Percentiles rank a stretch among this genome's conserved stretches.
These are phyloP conservation scores for Rhynchospora pubera DNA, from an alignment of 176 grass and related monocot genomes.

Conservation along the genomic window DNA sequence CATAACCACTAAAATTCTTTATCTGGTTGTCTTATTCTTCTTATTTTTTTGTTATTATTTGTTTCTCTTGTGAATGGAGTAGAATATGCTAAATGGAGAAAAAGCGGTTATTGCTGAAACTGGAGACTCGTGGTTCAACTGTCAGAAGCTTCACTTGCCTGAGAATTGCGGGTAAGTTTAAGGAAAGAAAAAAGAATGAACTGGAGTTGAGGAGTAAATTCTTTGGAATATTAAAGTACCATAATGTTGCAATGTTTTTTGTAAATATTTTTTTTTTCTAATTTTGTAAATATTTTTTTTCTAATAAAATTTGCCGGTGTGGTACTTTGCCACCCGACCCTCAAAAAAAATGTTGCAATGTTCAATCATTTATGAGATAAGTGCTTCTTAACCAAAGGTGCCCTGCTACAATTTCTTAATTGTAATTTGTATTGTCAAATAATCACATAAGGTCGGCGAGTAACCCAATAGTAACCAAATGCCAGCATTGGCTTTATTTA, in stretches of 20 bases:
- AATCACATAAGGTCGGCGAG: neutral
- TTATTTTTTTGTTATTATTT: neutral
- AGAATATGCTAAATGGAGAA: conserved; percentile 34
- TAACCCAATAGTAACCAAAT: neutral
- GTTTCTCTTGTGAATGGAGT: neutral
- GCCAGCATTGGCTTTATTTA: neutral
- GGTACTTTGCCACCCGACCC: too few species aligned
- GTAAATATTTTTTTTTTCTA: too few species aligned
- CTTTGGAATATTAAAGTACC: neutral
- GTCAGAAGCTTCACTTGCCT: conserved; percentile 59
- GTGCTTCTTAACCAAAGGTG: neutral
- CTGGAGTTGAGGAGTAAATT: neutral
- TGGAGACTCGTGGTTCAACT: conserved; percentile 72
- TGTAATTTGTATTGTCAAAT: neutral
- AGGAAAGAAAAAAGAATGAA: neutral
- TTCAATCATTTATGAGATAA: neutral
- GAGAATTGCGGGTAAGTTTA: conserved; percentile 42
- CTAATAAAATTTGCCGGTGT: too few species aligned
- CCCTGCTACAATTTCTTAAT: neutral
- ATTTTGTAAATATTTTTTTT: too few species aligned
- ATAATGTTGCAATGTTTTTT: too few species aligned
- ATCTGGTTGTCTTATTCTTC: neutral
- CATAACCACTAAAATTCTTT: neutral
- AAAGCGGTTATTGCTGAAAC: conserved; percentile 55
- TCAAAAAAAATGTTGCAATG: too few species aligned